phyloP scores from a whole-genome alignment of 257 asterid species.

The Gynochthodes officinalis region DNA sequence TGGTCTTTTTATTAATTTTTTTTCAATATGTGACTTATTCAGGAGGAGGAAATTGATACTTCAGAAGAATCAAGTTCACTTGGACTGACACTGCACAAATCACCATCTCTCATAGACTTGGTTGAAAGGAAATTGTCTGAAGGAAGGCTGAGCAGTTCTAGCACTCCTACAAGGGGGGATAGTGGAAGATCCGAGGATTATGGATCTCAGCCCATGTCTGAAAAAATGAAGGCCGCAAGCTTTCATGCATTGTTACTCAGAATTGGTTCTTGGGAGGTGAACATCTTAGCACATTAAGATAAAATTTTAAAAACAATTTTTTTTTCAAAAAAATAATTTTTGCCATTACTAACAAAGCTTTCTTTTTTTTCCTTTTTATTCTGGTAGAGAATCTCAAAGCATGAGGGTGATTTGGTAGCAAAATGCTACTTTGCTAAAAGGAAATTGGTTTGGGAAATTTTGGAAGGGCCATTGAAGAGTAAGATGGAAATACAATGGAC shows the following conservation, averaged over 20 bases:
- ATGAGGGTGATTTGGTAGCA: constrained; percentile 60
- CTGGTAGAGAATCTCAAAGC: constrained; percentile 39
- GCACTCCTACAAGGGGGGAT: no score
- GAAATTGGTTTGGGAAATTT: constrained; percentile 72
- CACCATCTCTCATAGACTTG: constrained; percentile 46
- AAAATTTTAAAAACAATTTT: no score
- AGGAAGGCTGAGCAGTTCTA: neutral
- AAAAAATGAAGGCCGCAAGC: constrained; percentile 62
- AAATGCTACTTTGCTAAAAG: constrained; percentile 61
- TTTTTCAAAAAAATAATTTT: no score
- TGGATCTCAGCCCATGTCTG: constrained; percentile 24
- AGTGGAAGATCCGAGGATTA: constrained; percentile 18
- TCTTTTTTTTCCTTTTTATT: no score
- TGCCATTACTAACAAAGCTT: no score
- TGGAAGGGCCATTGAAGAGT: constrained; percentile 60
- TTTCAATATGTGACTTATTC: neutral
- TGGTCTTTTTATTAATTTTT: neutral
- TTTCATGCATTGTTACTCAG: constrained; percentile 38
- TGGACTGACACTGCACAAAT: constrained; percentile 41
- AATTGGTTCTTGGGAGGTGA: constrained; percentile 76
- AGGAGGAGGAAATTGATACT: neutral
- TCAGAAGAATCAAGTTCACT: constrained; percentile 26
- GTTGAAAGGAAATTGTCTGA: constrained; percentile 19
- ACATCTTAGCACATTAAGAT: no score
- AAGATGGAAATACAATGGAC: constrained; percentile 80